These are phyloP conservation scores for Aquilaria malaccensis DNA, from an alignment of 345 rosid genomes.

Conservation along the genomic window DNA sequence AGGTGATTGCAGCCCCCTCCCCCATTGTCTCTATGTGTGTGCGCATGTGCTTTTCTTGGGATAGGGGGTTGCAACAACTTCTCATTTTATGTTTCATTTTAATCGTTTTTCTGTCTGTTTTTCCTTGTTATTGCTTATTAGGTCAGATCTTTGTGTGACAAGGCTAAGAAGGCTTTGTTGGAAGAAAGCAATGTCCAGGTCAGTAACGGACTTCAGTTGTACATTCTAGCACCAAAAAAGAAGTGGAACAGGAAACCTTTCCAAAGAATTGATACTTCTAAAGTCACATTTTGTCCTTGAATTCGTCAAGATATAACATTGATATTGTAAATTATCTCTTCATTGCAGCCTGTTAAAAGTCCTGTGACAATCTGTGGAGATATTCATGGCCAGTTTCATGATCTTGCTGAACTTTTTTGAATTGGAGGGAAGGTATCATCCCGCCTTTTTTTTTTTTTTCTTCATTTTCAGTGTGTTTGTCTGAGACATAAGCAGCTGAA, in stretches of 20 bases:
- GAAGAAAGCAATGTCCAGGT: slow-evolving; percentile 99
- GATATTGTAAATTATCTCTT: slow-evolving; percentile 1
- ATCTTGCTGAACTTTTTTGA: slow-evolving; percentile 98
- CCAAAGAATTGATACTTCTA: not conserved
- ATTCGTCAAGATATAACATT: not conserved
- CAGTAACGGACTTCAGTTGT: not conserved
- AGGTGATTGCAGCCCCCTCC: too few species aligned
- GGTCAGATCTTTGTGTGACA: slow-evolving; percentile 94
- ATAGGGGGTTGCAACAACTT: too few species aligned
- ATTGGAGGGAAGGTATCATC: slow-evolving; percentile 86
- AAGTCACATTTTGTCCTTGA: not conserved
- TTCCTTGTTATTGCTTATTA: slow-evolving; percentile 8
- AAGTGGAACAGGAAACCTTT: too few species aligned
- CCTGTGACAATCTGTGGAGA: slow-evolving; percentile 99
- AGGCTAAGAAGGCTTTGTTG: slow-evolving; percentile 96
- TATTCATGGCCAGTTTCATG: slow-evolving; percentile 99
- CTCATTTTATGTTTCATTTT: not conserved
- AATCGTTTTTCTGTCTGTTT: not conserved
- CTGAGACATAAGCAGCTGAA: slow-evolving; percentile 14
- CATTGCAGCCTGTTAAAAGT: slow-evolving; percentile 85
- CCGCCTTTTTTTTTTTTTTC: slow-evolving; percentile 17
- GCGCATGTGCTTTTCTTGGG: too few species aligned
- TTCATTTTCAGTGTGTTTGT: slow-evolving; percentile 21
- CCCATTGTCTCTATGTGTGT: too few species aligned
- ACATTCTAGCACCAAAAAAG: too few species aligned